Evolutionary conservation across 331 rosid genomes (phyloP), one percentile per base, ranked within the genome.

Genomic region (Pyrus hybrid): DNA sequence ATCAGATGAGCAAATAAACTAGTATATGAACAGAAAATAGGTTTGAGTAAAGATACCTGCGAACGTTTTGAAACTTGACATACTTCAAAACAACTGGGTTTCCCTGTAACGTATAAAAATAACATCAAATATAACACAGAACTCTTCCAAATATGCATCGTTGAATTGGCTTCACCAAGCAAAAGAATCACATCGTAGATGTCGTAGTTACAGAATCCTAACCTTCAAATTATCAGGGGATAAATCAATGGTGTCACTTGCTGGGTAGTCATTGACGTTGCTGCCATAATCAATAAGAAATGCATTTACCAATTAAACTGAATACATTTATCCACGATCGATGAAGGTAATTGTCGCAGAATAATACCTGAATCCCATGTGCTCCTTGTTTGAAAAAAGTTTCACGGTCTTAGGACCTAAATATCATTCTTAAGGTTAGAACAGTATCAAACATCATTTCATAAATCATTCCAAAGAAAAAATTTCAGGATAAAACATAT

Each of bases 1-100:
- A 51, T 12, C 16, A 1, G 30, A 74, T 8, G 16, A 54, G 56
- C 69, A 57, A 53, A 81, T 9, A 56, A 37, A n/a, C 71, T 29
- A 28, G 58, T 63, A 77, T 49, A 76, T 25, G 41, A 60, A 51
- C 70, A 75, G 17, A 64, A 17, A 51, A 70, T 30, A 49, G 67
- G 77, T 63, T 76, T 51, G 76, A 25, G 57, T 51, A 17, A 17
- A 17, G 85, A 26, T 81, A 92, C 99, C 97, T 89, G 35, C 98
- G 91, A 77, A 95, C 97, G 82, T 90, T 95, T 87, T 95, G 99
- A 84, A 95, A 95, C 82, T 92, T 95, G 73, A 92, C 99, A 81
- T 90, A 95, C 92, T 95, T 92, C 13, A 92, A 67, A 80, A 77
- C 64, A 61, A 88, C 83, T 4, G 97, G 93, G 74, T 92, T 95